A percentile compares a stretch with the other conserved stretches of the same genome.
These are phyloP conservation scores for Agaricus subrufescens DNA, from an alignment of 768 basidiomycete species.

Conservation along the genomic window DNA sequence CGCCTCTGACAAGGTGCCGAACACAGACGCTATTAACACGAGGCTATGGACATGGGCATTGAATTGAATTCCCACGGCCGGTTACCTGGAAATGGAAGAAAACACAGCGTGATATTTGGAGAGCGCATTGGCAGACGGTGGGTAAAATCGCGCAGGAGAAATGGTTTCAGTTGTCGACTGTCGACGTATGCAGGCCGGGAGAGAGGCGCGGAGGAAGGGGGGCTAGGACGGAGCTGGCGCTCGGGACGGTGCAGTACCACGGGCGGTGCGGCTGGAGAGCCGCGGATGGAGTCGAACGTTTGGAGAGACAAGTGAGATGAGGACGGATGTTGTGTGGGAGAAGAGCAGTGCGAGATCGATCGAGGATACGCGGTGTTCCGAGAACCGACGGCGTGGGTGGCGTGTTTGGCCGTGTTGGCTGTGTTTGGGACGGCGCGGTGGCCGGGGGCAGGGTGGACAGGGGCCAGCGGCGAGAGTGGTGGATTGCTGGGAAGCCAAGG, in stretches of 20 bases:
- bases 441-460: not conserved
- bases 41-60: not conserved
- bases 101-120: not conserved
- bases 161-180: not conserved
- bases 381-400: conserved; percentile 10
- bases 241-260: no score
- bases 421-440: conserved; percentile 4
- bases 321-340: not conserved
- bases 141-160: conserved; percentile 7
- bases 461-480: not conserved
- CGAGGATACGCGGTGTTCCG: conserved; percentile 11
- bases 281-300: not conserved
- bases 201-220: no score
- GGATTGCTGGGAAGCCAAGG: not conserved
- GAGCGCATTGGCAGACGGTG: conserved; percentile 6
- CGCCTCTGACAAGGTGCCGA: not conserved
- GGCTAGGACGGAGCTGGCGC: no score
- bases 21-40: not conserved
- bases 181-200: no score
- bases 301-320: not conserved
- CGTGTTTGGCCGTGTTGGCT: conserved; percentile 7
- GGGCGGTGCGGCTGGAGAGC: not conserved
- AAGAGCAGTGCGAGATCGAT: conserved; percentile 3
- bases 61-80: not conserved
- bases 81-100: conserved; percentile 9